Evolutionary conservation across 148 eudicot genomes (phyloP).

Genomic region (Persicaria maculosa): DNA sequence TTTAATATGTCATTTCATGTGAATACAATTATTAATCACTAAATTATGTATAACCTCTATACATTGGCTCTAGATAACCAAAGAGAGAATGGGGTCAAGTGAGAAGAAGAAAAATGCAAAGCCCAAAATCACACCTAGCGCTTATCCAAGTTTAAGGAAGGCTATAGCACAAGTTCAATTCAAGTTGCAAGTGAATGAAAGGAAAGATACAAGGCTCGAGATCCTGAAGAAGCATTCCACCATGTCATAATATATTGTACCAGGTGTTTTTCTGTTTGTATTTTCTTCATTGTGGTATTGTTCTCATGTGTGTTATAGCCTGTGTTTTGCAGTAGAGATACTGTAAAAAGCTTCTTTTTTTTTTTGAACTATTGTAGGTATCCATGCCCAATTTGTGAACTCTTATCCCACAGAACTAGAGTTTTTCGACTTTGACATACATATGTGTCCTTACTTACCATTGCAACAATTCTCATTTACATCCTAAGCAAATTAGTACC

Average conservation of each 20-base stretch:
- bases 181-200: constrained; percentile 4
- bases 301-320: background rate
- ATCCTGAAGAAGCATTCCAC: background rate
- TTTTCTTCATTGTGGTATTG: background rate
- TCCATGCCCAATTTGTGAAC: too few relatives aligned
- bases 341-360: background rate
- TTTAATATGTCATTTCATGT: background rate
- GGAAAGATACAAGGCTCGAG: background rate
- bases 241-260: background rate
- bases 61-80: background rate
- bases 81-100: background rate
- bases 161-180: background rate
- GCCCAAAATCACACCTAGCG: background rate
- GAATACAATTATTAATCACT: background rate
- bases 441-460: background rate
- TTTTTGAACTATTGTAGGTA: too few relatives aligned
- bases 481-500: constrained; percentile 29
- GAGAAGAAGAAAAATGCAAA: background rate
- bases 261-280: background rate
- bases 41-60: background rate
- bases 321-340: background rate
- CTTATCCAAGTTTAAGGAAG: background rate
- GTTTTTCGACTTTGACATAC: too few relatives aligned
- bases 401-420: too few relatives aligned
- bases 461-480: background rate